These are phyloP conservation scores for Plasmodium cynomolgi DNA, from an alignment of 169 alveolate species.

Conservation along the genomic window DNA sequence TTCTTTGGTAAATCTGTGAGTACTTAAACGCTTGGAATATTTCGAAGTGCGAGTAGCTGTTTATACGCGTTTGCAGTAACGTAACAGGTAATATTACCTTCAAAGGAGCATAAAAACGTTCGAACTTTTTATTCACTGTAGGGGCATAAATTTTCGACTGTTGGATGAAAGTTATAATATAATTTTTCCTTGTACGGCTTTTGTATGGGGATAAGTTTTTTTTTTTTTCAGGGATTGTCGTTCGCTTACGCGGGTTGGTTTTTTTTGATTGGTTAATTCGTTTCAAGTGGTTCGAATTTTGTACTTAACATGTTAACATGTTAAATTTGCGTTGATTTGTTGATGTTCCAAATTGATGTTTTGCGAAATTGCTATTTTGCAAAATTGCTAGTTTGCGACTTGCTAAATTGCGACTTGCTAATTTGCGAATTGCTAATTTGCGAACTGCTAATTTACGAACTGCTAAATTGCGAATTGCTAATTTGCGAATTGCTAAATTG, in stretches of 20 bases:
- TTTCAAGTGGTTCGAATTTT: neutral
- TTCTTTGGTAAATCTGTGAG: neutral
- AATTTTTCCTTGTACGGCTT: neutral
- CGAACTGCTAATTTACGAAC: no score
- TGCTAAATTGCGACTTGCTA: no score
- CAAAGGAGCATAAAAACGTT: neutral
- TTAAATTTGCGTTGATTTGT: neutral
- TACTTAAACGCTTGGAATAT: neutral
- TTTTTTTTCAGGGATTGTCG: neutral
- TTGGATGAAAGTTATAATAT: neutral
- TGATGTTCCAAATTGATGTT: neutral
- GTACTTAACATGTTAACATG: neutral
- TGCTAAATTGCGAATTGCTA: no score
- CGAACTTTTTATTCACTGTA: neutral
- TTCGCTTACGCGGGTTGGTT: neutral
- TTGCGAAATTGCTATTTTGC: neutral
- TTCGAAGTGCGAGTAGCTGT: neutral
- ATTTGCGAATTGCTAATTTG: no score
- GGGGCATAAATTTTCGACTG: neutral
- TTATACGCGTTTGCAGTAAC: neutral
- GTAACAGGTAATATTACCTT: neutral
- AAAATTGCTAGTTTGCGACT: no score
- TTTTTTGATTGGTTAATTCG: neutral
- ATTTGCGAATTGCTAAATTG: neutral
- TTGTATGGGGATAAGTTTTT: neutral